Conservation (phyloP, 768 basidiomycete genomes). For the Cytidiella melzeri region DNA sequence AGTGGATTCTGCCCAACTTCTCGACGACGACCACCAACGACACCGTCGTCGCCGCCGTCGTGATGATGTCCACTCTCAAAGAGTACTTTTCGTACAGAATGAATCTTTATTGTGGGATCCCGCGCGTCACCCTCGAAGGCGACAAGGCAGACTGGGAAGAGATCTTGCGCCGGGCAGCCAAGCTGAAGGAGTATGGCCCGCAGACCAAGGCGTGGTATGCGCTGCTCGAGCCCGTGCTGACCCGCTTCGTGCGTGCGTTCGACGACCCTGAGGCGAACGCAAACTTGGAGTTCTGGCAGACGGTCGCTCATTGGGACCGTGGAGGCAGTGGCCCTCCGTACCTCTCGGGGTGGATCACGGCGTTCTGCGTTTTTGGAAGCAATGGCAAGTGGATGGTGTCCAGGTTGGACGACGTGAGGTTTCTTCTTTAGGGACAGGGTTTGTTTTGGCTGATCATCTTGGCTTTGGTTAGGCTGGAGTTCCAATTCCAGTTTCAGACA, state of each 20-base stretch:
- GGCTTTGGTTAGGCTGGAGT: neutral
- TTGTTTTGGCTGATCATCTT: neutral
- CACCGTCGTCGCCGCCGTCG: constrained; percentile 19
- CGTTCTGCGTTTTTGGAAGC: constrained; percentile 12
- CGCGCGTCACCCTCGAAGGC: constrained; percentile 22
- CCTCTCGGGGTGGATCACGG: constrained; percentile 13
- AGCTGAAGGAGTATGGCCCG: constrained; percentile 20
- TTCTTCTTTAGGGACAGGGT: neutral
- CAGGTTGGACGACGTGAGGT: too few species aligned
- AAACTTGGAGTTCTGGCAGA: constrained; percentile 10
- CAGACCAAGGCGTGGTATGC: constrained; percentile 20
- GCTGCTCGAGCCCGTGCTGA: constrained; percentile 24
- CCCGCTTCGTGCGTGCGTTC: constrained; percentile 23
- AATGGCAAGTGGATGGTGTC: constrained; percentile 9
- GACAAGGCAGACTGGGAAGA: constrained; percentile 19
- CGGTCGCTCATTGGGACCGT: constrained; percentile 1
- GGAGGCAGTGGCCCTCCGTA: constrained; percentile 2
- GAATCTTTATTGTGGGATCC: constrained; percentile 20
- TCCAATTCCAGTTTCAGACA: neutral
- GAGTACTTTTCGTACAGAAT: constrained; percentile 18
- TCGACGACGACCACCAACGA: constrained; percentile 26
- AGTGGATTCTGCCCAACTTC: constrained; percentile 26
- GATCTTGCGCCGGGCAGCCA: constrained; percentile 14
- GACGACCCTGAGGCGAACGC: constrained; percentile 14
- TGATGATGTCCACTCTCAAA: constrained; percentile 26